Evolutionary conservation across 129 eudicot genomes (phyloP).

Genomic region (Daucus carota): DNA sequence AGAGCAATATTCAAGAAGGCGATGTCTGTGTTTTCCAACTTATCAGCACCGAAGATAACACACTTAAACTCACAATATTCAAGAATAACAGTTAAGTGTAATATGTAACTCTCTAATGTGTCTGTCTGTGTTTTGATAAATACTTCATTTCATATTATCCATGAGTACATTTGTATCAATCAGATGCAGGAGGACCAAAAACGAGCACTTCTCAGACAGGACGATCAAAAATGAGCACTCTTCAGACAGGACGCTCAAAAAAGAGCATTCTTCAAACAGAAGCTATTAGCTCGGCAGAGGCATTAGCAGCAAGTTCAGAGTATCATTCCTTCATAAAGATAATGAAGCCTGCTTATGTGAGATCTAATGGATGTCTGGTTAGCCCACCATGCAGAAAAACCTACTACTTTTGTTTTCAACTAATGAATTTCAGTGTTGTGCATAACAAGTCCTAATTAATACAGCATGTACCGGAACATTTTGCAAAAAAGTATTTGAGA

Average conservation of each 20-base stretch:
- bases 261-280: not conserved
- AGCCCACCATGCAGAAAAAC: not conserved
- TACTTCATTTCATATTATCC: no score
- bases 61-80: not conserved
- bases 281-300: not conserved
- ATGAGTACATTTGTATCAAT: not conserved
- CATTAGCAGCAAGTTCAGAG: not conserved
- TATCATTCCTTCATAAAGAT: not conserved
- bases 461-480: not conserved
- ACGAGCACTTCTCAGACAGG: not conserved
- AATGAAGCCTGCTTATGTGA: not conserved
- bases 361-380: not conserved
- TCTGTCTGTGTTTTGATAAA: not conserved
- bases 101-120: not conserved
- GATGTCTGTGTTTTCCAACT: constrained; percentile 5
- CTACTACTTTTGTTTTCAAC: no score
- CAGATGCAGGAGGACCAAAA: no score
- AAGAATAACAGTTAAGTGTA: not conserved
- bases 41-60: not conserved
- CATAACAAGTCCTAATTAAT: not conserved
- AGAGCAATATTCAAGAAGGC: not conserved
- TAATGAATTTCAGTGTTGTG: not conserved
- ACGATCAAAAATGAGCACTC: no score
- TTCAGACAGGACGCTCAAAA: not conserved
- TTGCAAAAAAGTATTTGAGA: not conserved